Evolutionary conservation across 164 flowering plant species (phyloP).

Genomic region (Sextonia rubra): DNA sequence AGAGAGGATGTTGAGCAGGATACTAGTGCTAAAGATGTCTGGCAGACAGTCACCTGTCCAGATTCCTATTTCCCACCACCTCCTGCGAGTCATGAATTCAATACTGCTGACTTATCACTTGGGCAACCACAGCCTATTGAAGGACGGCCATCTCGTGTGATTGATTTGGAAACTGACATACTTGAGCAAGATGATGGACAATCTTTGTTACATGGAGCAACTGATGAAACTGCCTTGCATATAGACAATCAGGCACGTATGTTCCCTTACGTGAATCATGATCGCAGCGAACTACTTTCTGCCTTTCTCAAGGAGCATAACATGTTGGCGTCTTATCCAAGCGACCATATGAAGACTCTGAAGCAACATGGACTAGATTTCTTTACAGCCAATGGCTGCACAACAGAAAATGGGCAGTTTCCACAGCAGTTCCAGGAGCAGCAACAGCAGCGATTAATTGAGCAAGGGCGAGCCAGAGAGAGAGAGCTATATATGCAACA

Average conservation of each 20-base stretch:
- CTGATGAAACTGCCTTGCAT: slow-evolving; percentile 19
- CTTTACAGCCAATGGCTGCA: slow-evolving; percentile 27
- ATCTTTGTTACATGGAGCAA: slow-evolving; percentile 23
- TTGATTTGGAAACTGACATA: slow-evolving; percentile 43
- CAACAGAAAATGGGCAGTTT: slow-evolving; percentile 36
- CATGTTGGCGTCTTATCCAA: slow-evolving; percentile 27
- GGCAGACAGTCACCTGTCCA: slow-evolving; percentile 36
- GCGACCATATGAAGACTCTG: slow-evolving; percentile 20
- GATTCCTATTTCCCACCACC: slow-evolving; percentile 34
- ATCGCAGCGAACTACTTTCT: slow-evolving; percentile 43
- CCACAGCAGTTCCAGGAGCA: slow-evolving; percentile 44
- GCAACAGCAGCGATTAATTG: slow-evolving; percentile 33
- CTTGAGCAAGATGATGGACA: slow-evolving; percentile 25
- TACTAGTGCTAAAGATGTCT: slow-evolving; percentile 35
- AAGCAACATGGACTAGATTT: slow-evolving; percentile 39
- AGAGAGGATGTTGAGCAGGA: slow-evolving; percentile 24
- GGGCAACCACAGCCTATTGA: slow-evolving; percentile 27
- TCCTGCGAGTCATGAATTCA: slow-evolving; percentile 31
- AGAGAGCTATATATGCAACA: slow-evolving; percentile 41
- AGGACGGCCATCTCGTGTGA: slow-evolving; percentile 27
- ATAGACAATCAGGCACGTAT: slow-evolving; percentile 24
- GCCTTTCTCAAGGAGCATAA: slow-evolving; percentile 44
- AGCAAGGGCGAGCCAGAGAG: slow-evolving; percentile 39
- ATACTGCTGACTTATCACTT: slow-evolving; percentile 37
- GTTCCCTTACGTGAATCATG: slow-evolving; percentile 45